phyloP scores from a whole-genome alignment of 176 grass and related monocot genomes.

The Triticum turgidum region DNA sequence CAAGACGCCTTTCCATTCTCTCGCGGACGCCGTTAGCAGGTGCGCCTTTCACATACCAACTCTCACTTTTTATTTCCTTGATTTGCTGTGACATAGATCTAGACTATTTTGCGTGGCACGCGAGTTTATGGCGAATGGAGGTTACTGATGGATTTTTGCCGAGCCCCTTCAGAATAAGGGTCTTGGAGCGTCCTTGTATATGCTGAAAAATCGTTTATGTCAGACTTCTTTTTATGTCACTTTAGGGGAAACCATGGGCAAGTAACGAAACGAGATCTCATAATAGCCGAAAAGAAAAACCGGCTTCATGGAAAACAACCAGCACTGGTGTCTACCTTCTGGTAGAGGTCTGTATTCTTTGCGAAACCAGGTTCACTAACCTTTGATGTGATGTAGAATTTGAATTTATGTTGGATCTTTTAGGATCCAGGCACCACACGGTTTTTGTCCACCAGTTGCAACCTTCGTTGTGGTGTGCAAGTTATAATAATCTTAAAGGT shows the following conservation, averaged over 20 bases:
- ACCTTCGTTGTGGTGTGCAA: neutral
- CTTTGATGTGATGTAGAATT: neutral
- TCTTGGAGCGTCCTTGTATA: neutral
- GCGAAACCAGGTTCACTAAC: neutral
- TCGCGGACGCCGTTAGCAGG: conserved; percentile 95
- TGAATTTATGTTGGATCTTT: neutral
- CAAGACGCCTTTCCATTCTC: conserved; percentile 74
- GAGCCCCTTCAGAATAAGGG: neutral
- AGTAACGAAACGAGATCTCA: no score
- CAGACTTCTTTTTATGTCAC: neutral
- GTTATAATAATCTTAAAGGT: neutral
- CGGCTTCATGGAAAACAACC: neutral
- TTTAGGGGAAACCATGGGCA: neutral
- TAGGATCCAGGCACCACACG: neutral
- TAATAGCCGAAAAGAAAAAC: neutral
- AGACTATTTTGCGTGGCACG: neutral
- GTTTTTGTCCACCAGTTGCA: neutral
- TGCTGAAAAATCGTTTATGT: neutral
- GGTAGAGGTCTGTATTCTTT: neutral
- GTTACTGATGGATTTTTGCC: no score
- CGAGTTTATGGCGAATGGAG: neutral
- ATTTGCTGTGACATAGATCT: neutral
- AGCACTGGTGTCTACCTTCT: neutral
- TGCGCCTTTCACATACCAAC: conserved; percentile 23
- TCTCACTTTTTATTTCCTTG: neutral